phyloP scores from a whole-genome alignment of 148 eudicot species.

The Pharnaceum exiguum region DNA sequence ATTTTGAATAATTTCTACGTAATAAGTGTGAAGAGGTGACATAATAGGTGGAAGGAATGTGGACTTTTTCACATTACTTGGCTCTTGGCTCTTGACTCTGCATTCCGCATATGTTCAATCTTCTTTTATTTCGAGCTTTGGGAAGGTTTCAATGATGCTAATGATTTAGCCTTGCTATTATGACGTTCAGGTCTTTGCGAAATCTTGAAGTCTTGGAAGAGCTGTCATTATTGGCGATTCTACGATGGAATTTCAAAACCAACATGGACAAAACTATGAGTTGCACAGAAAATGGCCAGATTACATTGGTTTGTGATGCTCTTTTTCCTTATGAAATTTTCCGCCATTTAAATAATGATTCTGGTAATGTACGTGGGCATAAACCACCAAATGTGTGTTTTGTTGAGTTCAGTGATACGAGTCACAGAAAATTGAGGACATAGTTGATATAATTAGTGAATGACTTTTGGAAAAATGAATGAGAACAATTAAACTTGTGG shows the following conservation, averaged over 20 bases:
- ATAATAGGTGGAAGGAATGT: background rate
- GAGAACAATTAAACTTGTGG: no score
- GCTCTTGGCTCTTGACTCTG: conserved; percentile 7
- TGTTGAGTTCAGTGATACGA: no score
- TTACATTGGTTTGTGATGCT: conserved; percentile 68
- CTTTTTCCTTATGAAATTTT: background rate
- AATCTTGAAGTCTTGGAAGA: conserved; percentile 64
- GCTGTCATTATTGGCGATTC: conserved; percentile 54
- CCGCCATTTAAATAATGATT: background rate
- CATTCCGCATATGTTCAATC: background rate
- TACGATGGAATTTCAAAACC: conserved; percentile 82
- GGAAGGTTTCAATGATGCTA: background rate
- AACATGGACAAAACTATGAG: conserved; percentile 78
- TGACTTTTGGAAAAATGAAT: no score
- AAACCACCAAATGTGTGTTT: no score
- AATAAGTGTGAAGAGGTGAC: conserved; percentile 1
- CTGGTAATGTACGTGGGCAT: no score
- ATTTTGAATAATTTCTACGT: background rate
- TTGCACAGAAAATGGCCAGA: conserved; percentile 64
- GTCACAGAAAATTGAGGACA: no score
- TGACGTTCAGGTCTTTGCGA: conserved; percentile 64
- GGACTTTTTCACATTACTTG: background rate
- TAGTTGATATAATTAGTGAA: no score
- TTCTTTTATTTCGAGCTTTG: no score
- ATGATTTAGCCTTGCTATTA: conserved; percentile 2